Base-by-base conservation (phyloP, 805 yeast species). In the Starmerella riodocensis region DNA sequence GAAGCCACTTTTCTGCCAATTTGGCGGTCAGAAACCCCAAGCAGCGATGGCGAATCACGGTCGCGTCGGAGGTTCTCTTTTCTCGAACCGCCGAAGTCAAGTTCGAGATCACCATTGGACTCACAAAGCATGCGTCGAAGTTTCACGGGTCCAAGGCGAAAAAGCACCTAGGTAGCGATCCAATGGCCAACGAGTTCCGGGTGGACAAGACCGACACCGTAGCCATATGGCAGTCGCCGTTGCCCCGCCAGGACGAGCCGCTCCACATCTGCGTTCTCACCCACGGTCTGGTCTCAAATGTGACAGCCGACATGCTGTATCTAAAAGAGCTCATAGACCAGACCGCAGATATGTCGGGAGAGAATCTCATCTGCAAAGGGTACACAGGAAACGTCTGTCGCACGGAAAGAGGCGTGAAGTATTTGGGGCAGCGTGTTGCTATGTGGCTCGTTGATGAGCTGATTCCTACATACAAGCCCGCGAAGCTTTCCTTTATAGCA, bases 201-300 rank as follows among this genome's bases (percentile, higher is more conserved):
- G 65, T 69, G 7, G 44, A 51, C 11, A 57, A 59, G 24, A 61
- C 64, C 46, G 79, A 74, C 47, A 80, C 94, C 0, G 49, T 67
- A 3, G 78, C 74, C 39, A 54, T 88, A 24, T 91, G 97, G 96
- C 71, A 73, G 55, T 54, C 67, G 28, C 91, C 93, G 0, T 69
- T 73, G 1, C 66, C 63, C 2, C 48, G 61, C 9, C 61, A 67
- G 0, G 52, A 62, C 4, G 57, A 60, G 41, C 91, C 93, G 0
- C 71, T 77, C 12, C 98, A 91, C 63, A 62, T 91, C 40, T 91
- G 88, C 3, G 66, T 91, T 4, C 50, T 86, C 11, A 84, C 95
- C 0, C 98, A 91, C 57, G 98, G 98, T 0, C 68, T 91, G 20
- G 93, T 84, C 53, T 82, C 96, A 1, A 91, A 86, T 53, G 71